Base-by-base conservation (phyloP, 345 rosid genomes). In the Sisymbrium altissimum region DNA sequence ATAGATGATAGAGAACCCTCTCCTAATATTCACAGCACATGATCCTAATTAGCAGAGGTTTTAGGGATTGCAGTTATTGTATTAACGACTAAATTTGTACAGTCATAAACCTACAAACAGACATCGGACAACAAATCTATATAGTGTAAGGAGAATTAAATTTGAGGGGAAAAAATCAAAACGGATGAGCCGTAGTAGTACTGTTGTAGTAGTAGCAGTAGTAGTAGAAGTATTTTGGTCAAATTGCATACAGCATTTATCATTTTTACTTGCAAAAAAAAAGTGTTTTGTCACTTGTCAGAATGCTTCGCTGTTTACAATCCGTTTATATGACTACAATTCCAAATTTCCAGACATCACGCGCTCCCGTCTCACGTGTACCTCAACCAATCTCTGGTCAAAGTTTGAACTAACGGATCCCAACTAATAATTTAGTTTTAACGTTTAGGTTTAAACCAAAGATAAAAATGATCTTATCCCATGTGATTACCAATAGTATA, bases 281-380 rank as follows among this genome's bases (percentile, higher is more conserved):
- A 48, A 19, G 55, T 60, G 74, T 68, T 48, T 39, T 74, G 78
- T 67, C 78, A 74, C 38, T 39, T 74, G 78, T 67, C 78, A 74
- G 73, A 74, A 17, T 50, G 57, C 74, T 52, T 75, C 49, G 79
- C 74, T 75, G 74, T 75, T 9, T 29, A 60, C 15, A 15, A 45
- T 45, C 21, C 65, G 71, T 50, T n/a, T 54, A 45, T 25, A 45
- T 25, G 58, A 10, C 53, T 49, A 14, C 18, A 10, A 63, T 63
- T 48, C 57, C 27, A 66, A 23, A 13, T 49, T 9, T 19, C 30
- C 27, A 21, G 41, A 52, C 56, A 32, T 25, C 58, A 75, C 74
- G 64, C 74, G 79, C 64, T 68, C 40, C 32, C 13, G 6, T 5
- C 15, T 41, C 69, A 32, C 56, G 74, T 62, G 70, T 32, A 52